phyloP scores from a whole-genome alignment of 805 yeast genomes.

The Pichia occidentalis region DNA sequence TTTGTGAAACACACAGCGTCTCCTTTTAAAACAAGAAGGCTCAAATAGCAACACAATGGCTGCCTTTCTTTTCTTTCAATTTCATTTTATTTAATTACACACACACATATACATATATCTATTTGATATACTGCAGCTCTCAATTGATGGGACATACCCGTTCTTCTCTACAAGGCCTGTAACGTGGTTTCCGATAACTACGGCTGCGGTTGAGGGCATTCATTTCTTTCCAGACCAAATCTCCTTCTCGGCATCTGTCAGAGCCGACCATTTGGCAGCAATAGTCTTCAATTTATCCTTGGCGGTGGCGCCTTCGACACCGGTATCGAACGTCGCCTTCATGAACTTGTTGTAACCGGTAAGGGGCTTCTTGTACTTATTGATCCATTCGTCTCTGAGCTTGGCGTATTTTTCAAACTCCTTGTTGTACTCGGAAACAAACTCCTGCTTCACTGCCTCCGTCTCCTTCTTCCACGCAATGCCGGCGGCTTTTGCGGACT shows the following conservation, averaged over 20 bases:
- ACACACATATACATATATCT: too few relatives aligned
- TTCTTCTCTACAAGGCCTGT: too few relatives aligned
- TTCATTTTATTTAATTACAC: too few relatives aligned
- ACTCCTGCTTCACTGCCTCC: slow-evolving; percentile 16
- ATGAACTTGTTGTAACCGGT: slow-evolving; percentile 22
- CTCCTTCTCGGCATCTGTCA: slow-evolving; percentile 21
- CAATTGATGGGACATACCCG: too few relatives aligned
- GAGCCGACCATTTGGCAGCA: slow-evolving; percentile 20
- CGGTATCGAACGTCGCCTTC: slow-evolving; percentile 15
- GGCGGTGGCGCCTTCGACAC: slow-evolving; percentile 13
- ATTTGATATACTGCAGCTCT: too few relatives aligned
- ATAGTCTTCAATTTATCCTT: slow-evolving; percentile 16
- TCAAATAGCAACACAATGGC: too few relatives aligned
- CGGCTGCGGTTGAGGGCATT: neutral
- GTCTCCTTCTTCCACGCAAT: slow-evolving; percentile 21
- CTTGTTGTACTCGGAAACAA: slow-evolving; percentile 5
- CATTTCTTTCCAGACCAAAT: slow-evolving; percentile 16
- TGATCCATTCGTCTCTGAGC: slow-evolving; percentile 22
- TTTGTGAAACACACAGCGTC: too few relatives aligned
- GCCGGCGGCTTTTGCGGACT: slow-evolving; percentile 10
- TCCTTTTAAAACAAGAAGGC: too few relatives aligned
- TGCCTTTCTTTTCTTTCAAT: too few relatives aligned
- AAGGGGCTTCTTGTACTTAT: slow-evolving; percentile 19
- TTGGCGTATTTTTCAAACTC: slow-evolving; percentile 10
- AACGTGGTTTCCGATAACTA: neutral